Evolutionary conservation across 805 yeast genomes (phyloP).

Genomic region (Saturnispora diversa): DNA sequence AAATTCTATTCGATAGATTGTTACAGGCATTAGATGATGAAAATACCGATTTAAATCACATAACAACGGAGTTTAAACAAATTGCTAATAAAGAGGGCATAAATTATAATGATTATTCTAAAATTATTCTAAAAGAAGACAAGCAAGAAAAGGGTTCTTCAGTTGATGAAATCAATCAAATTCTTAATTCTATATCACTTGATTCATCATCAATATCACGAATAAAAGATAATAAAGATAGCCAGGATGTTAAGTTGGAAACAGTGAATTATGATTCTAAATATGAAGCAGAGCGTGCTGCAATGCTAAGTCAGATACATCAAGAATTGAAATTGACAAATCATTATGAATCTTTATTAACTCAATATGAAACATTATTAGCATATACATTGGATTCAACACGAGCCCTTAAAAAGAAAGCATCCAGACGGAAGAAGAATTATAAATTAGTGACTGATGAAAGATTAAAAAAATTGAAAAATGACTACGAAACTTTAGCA

Average conservation of each 20-base stretch:
- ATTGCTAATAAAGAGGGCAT: conserved; percentile 5
- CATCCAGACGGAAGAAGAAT: conserved; percentile 30
- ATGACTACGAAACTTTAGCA: neutral
- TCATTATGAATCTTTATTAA: conserved; percentile 11
- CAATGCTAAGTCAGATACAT: conserved; percentile 6
- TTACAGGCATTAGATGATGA: conserved; percentile 26
- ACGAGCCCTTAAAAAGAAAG: conserved; percentile 21
- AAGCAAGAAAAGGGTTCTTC: too few species aligned
- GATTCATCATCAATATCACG: neutral
- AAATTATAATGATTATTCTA: neutral
- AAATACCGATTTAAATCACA: conserved; percentile 18
- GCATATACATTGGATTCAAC: conserved; percentile 15
- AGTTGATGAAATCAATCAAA: conserved; percentile 1
- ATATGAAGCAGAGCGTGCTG: conserved; percentile 6
- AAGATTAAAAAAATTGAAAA: conserved; percentile 1
- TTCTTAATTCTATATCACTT: conserved; percentile 1
- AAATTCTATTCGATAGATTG: conserved; percentile 23
- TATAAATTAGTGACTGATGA: conserved; percentile 2
- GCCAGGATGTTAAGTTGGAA: neutral
- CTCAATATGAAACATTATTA: conserved; percentile 16
- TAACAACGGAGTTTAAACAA: conserved; percentile 8
- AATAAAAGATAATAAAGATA: neutral
- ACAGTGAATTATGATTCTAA: conserved; percentile 3
- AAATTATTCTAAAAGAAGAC: neutral
- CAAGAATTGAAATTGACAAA: conserved; percentile 11